Evolutionary conservation across 2,329 filamentous ascomycete species (phyloP), one percentile per base, ranked within the genome.

Genomic region (Pseudophaeomoniella oleicola): DNA sequence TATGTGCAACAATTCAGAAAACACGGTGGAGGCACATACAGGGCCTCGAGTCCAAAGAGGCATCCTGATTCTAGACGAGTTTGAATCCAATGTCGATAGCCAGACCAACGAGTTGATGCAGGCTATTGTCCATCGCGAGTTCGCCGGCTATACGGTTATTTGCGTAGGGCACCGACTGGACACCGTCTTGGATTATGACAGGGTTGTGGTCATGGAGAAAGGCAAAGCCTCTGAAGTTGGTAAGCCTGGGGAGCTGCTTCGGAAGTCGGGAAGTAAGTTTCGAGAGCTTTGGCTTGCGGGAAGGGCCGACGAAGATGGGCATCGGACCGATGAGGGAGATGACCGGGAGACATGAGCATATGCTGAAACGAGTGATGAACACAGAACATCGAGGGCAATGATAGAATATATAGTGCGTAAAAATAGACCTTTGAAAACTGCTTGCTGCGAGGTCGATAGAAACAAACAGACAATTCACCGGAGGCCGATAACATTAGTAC

Each of bases 21-120:
- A 13, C 13, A 6, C 5, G n/a, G 16, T 13, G 13, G 16, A 13
- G 5, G n/a, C 13, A 16, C 13, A 5, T 5, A 13, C 13, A 5
- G 5, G 13, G 5, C 5, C 5, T 5, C 30, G 6, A 44, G 67
- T 22, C 63, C 63, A 53, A 16, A 50, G 53, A 5, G 69, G 69
- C 3, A 46, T 47, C 33, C 49, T 58, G 19, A 41, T 58, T 4
- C 44, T 56, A 1, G 54, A 56, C 35, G 54, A 55, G 38, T 49
- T 55, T 1, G 55, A 45, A 36, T 54, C 52, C 5, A 53, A 50
- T 5, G 49, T 55, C 1, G 54, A 56, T 72, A 6, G 58, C 66
- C 2, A 68, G 72, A 32, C 30, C 4, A 48, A 51, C 36, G 27
- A 38, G 5, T 31, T 39, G 10, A 47, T 55, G 42, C 46, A 50